Base-by-base conservation (phyloP, 805 yeast genomes). In the Metschnikowia gelsemii region DNA sequence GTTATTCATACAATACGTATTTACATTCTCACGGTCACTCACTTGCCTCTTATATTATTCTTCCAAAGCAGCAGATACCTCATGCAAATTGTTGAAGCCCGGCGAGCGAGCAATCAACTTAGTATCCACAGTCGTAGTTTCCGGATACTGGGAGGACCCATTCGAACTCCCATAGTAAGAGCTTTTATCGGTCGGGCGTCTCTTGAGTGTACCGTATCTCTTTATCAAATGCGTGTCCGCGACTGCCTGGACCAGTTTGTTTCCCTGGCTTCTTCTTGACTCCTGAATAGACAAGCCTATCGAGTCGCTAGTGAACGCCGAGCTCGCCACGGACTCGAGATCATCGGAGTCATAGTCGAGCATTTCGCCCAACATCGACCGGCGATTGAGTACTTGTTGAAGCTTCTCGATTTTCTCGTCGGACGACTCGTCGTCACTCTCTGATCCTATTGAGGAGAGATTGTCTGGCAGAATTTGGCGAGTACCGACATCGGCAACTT, bases 351-450 rank as follows among this genome's bases (percentile, higher is more conserved):
- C 61, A 48, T 70, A 68, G 39, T 68, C 74, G 41, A 70, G 56
- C 75, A 70, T 68, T 8, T 70, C 73, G 23, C 73, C 71, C 47
- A 70, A 54, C 52, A 70, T 62, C 8, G 73, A 67, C 40, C 66
- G 61, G 39, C 75, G 60, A 42, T 70, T 65, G 37, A 50, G 43
- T 43, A 56, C 29, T 47, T 50, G 35, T 46, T 54, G 48, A 46
- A 69, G 61, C 37, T 56, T 60, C 36, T 58, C 61, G 8, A 54
- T 54, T 13, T 33, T 34, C 26, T 37, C 44, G 38, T 49, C 51
- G n/a, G 41, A 29, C 3, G 42, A 22, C 8, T 36, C 45, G 13
- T 43, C 50, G 9, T 16, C 32, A 16, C 19, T 16, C 16, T 32
- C 47, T 7, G 39, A 17, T 18, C 14, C 29, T 4, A 11, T 8